Evolutionary conservation across 345 rosid species (phyloP).

Genomic region (Noccaea bulbosa): DNA sequence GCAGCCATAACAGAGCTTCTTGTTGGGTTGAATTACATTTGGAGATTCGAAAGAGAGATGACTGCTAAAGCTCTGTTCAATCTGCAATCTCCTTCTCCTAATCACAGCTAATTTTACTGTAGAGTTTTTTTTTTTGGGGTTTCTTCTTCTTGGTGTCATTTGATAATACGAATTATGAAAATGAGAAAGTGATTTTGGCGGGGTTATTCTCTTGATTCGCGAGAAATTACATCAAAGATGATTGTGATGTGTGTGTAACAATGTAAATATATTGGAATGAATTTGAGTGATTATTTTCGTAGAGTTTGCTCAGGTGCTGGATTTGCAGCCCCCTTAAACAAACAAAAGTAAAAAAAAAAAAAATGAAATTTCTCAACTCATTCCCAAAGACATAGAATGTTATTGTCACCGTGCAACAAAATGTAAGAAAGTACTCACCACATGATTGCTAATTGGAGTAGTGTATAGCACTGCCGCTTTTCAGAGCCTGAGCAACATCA

Average conservation of each 20-base stretch:
- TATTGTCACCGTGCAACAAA: neutral
- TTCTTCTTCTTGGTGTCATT: conserved; percentile 20
- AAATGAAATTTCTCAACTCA: conserved; percentile 21
- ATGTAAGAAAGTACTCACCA: conserved; percentile 54
- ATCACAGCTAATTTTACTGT: conserved; percentile 50
- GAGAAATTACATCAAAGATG: neutral
- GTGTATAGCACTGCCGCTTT: conserved; percentile 82
- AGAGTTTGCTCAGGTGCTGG: conserved; percentile 78
- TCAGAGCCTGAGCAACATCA: conserved; percentile 80
- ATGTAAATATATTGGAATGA: conserved; percentile 15
- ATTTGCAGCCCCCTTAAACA: conserved; percentile 80
- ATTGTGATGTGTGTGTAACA: conserved; percentile 12
- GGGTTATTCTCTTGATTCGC: conserved; percentile 4
- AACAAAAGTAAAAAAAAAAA: conserved; percentile 30
- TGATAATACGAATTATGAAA: conserved; percentile 35
- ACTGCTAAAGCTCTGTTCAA: conserved; percentile 83
- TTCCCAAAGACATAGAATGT: neutral
- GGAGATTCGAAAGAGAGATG: conserved; percentile 99
- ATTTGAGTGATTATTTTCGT: conserved; percentile 12
- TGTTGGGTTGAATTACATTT: conserved; percentile 92
- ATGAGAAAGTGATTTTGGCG: conserved; percentile 21
- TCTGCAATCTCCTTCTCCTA: conserved; percentile 47
- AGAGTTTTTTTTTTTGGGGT: conserved; percentile 23
- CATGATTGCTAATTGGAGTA: conserved; percentile 84
- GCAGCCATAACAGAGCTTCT: conserved; percentile 92